Percentiles rank a stretch among this genome's conserved stretches.
Conservation (phyloP, 2,329 filamentous ascomycete genomes). For the Fusarium sp. region DNA sequence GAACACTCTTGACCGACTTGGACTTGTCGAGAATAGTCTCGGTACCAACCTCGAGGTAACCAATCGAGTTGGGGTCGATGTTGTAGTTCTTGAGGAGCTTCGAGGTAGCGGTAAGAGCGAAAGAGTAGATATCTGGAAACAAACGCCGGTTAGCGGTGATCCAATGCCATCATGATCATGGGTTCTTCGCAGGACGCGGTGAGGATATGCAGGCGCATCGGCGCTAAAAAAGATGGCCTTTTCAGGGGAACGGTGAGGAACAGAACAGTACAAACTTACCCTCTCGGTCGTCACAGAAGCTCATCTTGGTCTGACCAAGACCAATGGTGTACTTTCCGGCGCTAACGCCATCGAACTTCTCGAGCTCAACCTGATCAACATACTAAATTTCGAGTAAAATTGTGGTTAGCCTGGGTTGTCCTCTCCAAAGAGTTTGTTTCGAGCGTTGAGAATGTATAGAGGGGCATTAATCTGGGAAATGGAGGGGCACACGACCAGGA, state of each 20-base stretch:
- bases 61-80: conserved; percentile 81
- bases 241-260: conserved; percentile 23
- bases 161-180: conserved; percentile 18
- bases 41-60: conserved; percentile 85
- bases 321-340: conserved; percentile 91
- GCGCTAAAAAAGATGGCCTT: conserved; percentile 19
- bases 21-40: conserved; percentile 91
- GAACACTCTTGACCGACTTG: conserved; percentile 88
- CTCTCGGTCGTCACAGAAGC: conserved; percentile 90
- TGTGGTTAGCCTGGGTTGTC: conserved; percentile 48
- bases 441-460: conserved; percentile 31
- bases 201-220: conserved; percentile 13
- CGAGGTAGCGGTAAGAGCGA: conserved; percentile 81
- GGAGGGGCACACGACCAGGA: conserved; percentile 47
- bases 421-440: conserved; percentile 23
- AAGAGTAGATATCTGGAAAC: conserved; percentile 84
- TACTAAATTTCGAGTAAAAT: conserved; percentile 65
- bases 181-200: conserved; percentile 1
- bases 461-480: conserved; percentile 40
- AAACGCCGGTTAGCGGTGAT: conserved; percentile 29
- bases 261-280: conserved; percentile 61
- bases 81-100: conserved; percentile 86
- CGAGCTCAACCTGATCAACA: conserved; percentile 84
- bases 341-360: conserved; percentile 87
- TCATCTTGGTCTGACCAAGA: conserved; percentile 91